A percentile compares a stretch with the other conserved stretches of the same genome.
Conservation (phyloP, 495 filamentous ascomycete species). For the Platismatia glauca region DNA sequence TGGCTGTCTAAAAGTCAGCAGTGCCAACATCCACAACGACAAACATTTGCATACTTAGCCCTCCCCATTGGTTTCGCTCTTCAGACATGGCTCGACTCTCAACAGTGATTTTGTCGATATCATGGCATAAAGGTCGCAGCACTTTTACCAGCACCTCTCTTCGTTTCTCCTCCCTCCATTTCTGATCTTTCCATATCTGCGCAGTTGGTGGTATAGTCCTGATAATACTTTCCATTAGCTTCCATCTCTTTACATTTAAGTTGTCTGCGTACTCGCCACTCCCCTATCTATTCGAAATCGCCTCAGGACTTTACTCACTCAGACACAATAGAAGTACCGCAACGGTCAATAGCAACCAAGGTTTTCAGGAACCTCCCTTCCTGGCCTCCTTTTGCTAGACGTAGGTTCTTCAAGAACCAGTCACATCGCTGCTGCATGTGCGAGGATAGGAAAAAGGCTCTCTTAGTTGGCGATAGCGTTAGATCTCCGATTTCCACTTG, state of each 20-base stretch:
- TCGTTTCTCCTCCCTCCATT: background rate
- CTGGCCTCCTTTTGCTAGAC: background rate
- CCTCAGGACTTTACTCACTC: background rate
- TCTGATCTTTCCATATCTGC: background rate
- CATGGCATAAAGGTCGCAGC: background rate
- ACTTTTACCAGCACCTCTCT: background rate
- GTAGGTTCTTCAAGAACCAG: background rate
- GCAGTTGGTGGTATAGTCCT: background rate
- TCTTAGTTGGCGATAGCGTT: background rate
- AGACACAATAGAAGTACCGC: background rate
- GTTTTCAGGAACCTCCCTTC: background rate
- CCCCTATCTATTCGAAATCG: background rate
- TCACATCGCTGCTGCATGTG: background rate
- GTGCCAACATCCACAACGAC: background rate
- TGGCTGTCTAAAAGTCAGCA: background rate
- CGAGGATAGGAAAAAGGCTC: background rate
- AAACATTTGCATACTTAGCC: background rate
- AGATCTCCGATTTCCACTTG: background rate
- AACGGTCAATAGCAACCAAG: background rate
- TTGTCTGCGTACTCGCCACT: background rate
- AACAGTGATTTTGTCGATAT: background rate
- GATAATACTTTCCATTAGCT: background rate
- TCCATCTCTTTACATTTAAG: background rate
- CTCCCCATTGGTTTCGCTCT: background rate
- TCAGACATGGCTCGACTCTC: conserved; percentile 2